A percentile compares a stretch with the other conserved stretches of the same genome.
phyloP scores from a whole-genome alignment of 2,329 filamentous ascomycete genomes.

The Bipolaris oryzae region DNA sequence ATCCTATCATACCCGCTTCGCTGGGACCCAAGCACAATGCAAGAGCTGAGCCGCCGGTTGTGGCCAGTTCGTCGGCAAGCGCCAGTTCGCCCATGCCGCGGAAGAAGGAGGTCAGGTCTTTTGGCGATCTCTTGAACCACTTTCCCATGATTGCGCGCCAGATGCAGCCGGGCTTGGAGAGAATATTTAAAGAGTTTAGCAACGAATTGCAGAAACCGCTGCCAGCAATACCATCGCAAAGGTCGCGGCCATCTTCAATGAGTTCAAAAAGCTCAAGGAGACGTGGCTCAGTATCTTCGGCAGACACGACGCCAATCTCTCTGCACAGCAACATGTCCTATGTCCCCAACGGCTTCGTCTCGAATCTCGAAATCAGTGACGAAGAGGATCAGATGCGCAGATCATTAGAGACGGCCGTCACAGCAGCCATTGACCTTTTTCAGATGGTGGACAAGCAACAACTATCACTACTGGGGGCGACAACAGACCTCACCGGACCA shows the following conservation, averaged over 20 bases:
- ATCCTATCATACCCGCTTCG: conserved; percentile 70
- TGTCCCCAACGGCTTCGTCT: conserved; percentile 46
- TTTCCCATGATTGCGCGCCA: conserved; percentile 96
- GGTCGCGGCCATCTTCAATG: conserved; percentile 39
- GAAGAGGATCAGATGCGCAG: conserved; percentile 90
- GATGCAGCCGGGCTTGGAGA: conserved; percentile 91
- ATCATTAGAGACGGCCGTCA: conserved; percentile 89
- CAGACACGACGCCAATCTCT: conserved; percentile 44
- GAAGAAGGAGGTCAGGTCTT: conserved; percentile 91
- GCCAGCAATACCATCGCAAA: conserved; percentile 69
- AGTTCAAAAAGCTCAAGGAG: conserved; percentile 43
- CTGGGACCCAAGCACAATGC: conserved; percentile 30
- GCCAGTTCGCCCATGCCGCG: conserved; percentile 57
- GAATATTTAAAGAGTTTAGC: conserved; percentile 86
- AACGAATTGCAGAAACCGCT: conserved; percentile 83
- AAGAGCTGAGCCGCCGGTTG: conserved; percentile 7
- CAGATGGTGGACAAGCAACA: conserved; percentile 96
- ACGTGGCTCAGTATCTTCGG: conserved; percentile 45
- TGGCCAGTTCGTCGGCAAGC: conserved; percentile 29
- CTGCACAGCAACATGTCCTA: conserved; percentile 47
- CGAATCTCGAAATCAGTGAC: conserved; percentile 72
- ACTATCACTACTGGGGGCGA: conserved; percentile 85
- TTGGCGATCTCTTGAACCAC: conserved; percentile 84
- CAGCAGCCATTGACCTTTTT: conserved; percentile 91
- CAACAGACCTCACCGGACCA: conserved; percentile 90